phyloP scores from a whole-genome alignment of 2,329 filamentous ascomycete genomes.

The Phoma sp. region DNA sequence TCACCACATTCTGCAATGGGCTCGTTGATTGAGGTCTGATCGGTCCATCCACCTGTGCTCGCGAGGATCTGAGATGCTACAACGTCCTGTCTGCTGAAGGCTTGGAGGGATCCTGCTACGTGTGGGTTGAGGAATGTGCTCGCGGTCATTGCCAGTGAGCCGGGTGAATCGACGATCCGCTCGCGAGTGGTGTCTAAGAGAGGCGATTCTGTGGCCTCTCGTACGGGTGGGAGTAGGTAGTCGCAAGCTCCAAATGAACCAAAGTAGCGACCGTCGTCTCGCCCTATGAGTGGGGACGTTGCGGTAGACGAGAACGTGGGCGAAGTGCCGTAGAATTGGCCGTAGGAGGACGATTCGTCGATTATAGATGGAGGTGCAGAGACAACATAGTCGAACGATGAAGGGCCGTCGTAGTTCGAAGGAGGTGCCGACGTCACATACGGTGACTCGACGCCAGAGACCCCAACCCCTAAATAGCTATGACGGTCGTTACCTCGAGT shows the following conservation, averaged over 20 bases:
- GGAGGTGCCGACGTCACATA: slow-evolving; percentile 28
- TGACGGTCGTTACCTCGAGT: neutral
- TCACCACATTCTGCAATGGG: slow-evolving; percentile 38
- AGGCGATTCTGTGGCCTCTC: slow-evolving; percentile 25
- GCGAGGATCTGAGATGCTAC: slow-evolving; percentile 38
- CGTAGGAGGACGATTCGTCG: slow-evolving; percentile 34
- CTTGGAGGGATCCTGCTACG: slow-evolving; percentile 34
- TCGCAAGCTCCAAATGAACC: slow-evolving; percentile 37
- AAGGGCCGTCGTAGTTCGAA: slow-evolving; percentile 33
- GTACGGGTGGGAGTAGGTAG: slow-evolving; percentile 22
- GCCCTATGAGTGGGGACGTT: slow-evolving; percentile 35
- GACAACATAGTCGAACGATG: slow-evolving; percentile 36
- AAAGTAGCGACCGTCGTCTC: slow-evolving; percentile 25
- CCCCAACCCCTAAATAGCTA: slow-evolving; percentile 1
- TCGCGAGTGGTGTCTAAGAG: slow-evolving; percentile 34
- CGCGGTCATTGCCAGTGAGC: slow-evolving; percentile 31
- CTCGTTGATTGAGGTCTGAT: slow-evolving; percentile 38
- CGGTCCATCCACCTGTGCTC: slow-evolving; percentile 37
- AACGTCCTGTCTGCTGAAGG: slow-evolving; percentile 40
- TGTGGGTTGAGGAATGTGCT: slow-evolving; percentile 39
- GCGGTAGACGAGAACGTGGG: slow-evolving; percentile 35
- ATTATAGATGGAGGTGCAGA: slow-evolving; percentile 39
- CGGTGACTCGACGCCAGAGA: slow-evolving; percentile 2
- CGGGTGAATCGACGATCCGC: slow-evolving; percentile 24
- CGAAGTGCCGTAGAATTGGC: slow-evolving; percentile 31